Percentiles rank a stretch among this genome's conserved stretches.
These are phyloP conservation scores for Blastobotrys persicus DNA, from an alignment of 1,139 yeast species.

Conservation along the genomic window DNA sequence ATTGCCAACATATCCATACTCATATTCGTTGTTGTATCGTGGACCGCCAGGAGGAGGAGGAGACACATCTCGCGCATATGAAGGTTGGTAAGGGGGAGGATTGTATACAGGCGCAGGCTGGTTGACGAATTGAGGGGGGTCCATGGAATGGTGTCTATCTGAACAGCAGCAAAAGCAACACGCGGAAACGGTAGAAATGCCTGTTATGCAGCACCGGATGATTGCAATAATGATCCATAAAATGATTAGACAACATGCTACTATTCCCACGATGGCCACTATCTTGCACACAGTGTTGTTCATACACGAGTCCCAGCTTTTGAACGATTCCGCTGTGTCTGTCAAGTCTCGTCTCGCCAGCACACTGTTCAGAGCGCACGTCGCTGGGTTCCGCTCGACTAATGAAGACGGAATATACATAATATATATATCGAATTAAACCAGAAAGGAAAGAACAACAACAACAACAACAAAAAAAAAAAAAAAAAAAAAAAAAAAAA, in stretches of 20 bases:
- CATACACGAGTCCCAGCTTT: slow-evolving; percentile 77
- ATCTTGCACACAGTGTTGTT: slow-evolving; percentile 70
- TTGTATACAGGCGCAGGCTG: slow-evolving; percentile 2
- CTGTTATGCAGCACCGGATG: slow-evolving; percentile 43
- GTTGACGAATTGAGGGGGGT: slow-evolving; percentile 11
- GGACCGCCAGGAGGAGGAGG: slow-evolving; percentile 12
- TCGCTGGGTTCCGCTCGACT: slow-evolving; percentile 1
- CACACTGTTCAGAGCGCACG: slow-evolving; percentile 5
- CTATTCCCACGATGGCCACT: slow-evolving; percentile 72
- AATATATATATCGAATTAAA: background rate
- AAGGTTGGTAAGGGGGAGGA: slow-evolving; percentile 12
- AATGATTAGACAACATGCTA: slow-evolving; percentile 46
- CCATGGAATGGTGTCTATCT: slow-evolving; percentile 18
- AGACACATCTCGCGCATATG: slow-evolving; percentile 10
- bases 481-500: background rate
- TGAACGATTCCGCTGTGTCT: slow-evolving; percentile 43
- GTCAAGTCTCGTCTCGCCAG: slow-evolving; percentile 15
- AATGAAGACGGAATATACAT: slow-evolving; percentile 6
- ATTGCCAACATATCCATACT: slow-evolving; percentile 26
- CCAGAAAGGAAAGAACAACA: background rate
- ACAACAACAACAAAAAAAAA: background rate
- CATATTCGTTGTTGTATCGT: slow-evolving; percentile 10
- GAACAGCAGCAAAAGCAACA: slow-evolving; percentile 45
- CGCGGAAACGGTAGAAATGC: slow-evolving; percentile 41
- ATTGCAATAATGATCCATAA: slow-evolving; percentile 44